Evolutionary conservation across 169 alveolate species (phyloP).

Genomic region (Miamiensis avidus): DNA sequence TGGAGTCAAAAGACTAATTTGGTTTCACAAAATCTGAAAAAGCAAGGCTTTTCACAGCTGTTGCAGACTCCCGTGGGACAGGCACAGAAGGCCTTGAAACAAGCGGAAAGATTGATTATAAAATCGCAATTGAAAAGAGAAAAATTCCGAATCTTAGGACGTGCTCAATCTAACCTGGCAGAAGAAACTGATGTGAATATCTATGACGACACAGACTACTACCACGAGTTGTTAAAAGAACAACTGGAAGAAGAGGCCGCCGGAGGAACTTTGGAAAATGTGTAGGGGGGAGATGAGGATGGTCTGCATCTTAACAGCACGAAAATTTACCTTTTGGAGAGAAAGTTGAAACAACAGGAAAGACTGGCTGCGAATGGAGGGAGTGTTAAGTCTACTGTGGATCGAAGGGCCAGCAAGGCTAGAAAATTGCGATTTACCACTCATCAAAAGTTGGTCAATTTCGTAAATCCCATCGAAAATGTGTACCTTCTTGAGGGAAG

Average conservation of each 20-base stretch:
- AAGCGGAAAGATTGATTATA: constrained; percentile 20
- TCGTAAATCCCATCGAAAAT: constrained; percentile 9
- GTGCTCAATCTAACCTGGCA: constrained; percentile 13
- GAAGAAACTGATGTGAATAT: constrained; percentile 28
- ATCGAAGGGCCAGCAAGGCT: constrained; percentile 41
- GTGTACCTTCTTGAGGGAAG: background rate
- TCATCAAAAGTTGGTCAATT: constrained; percentile 37
- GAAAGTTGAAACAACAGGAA: constrained; percentile 39
- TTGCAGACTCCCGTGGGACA: constrained; percentile 44
- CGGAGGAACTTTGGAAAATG: constrained; percentile 6
- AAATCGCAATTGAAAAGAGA: constrained; percentile 34
- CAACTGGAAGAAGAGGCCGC: constrained; percentile 4
- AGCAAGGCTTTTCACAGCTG: constrained; percentile 1
- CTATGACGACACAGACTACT: constrained; percentile 42
- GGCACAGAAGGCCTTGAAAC: constrained; percentile 32
- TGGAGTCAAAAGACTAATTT: constrained; percentile 46
- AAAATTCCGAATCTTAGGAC: constrained; percentile 41
- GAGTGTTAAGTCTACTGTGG: constrained; percentile 19
- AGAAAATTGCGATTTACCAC: constrained; percentile 44
- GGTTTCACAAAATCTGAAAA: constrained; percentile 11
- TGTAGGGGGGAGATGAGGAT: constrained; percentile 22
- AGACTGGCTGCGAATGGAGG: background rate
- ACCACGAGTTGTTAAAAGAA: constrained; percentile 41
- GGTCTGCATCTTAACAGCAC: constrained; percentile 16
- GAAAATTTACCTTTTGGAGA: constrained; percentile 24